Evolutionary conservation across 2,329 filamentous ascomycete genomes (phyloP).

Genomic region (Aspergillus ochraceus): DNA sequence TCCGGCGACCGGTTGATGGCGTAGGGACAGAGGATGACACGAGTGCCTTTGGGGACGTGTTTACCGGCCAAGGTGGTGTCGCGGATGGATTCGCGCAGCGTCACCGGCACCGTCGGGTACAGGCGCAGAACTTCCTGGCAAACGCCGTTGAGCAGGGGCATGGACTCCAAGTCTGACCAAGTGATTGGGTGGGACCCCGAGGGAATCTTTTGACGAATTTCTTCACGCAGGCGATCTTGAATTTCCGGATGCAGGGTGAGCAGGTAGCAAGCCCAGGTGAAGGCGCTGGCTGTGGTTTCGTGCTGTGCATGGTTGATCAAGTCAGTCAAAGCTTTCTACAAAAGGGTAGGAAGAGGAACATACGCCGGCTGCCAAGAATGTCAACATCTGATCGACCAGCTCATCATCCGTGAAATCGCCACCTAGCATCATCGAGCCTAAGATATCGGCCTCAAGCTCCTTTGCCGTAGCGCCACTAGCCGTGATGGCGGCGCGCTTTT

Average conservation of each 20-base stretch:
- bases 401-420: slow-evolving; percentile 41
- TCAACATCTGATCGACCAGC: slow-evolving; percentile 45
- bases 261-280: slow-evolving; percentile 57
- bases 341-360: slow-evolving; percentile 1
- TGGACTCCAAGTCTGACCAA: slow-evolving; percentile 53
- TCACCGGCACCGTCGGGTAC: slow-evolving; percentile 42
- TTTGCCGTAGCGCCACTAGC: slow-evolving; percentile 38
- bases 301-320: slow-evolving; percentile 31
- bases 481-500: slow-evolving; percentile 31
- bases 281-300: slow-evolving; percentile 56
- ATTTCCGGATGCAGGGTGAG: slow-evolving; percentile 51
- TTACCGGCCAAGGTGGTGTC: slow-evolving; percentile 61
- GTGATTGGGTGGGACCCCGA: slow-evolving; percentile 31
- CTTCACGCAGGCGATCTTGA: slow-evolving; percentile 51
- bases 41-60: slow-evolving; percentile 67
- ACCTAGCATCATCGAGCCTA: slow-evolving; percentile 39
- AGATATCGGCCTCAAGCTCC: slow-evolving; percentile 38
- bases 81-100: slow-evolving; percentile 40
- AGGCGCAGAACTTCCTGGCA: slow-evolving; percentile 68
- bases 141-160: slow-evolving; percentile 64
- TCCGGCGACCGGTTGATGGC: slow-evolving; percentile 69
- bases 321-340: neutral
- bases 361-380: slow-evolving; percentile 43
- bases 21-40: slow-evolving; percentile 64
- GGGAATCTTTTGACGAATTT: slow-evolving; percentile 50